A percentile compares a stretch with the other conserved stretches of the same genome.
These are phyloP conservation scores for Talaromyces rugulosus DNA, from an alignment of 2,329 filamentous ascomycete genomes.

Conservation along the genomic window DNA sequence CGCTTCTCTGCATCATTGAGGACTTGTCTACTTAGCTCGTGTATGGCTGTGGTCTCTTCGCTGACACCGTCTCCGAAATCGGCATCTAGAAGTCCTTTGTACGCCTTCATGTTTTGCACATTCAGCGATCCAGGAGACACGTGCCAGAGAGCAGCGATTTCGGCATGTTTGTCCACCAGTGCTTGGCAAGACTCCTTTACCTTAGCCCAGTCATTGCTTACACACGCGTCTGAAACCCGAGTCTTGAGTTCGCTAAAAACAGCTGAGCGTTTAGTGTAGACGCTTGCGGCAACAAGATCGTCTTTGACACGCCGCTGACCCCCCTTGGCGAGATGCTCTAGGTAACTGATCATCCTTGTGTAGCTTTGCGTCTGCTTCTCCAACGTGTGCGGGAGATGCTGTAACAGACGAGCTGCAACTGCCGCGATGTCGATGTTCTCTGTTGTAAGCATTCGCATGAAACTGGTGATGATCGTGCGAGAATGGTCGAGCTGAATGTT, in stretches of 20 bases:
- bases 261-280: constrained; percentile 9
- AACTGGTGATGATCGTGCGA: constrained; percentile 9
- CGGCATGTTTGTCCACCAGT: constrained; percentile 2
- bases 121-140: background rate
- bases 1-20: background rate
- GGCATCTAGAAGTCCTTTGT: background rate
- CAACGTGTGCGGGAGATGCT: constrained; percentile 5
- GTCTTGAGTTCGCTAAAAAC: constrained; percentile 9
- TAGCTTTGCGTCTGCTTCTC: constrained; percentile 7
- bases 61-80: background rate
- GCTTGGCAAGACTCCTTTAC: constrained; percentile 6
- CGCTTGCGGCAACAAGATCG: constrained; percentile 1
- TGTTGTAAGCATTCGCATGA: constrained; percentile 1
- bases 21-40: background rate
- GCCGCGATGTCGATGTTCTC: background rate
- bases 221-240: constrained; percentile 2
- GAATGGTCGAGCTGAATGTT: constrained; percentile 10
- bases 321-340: constrained; percentile 8
- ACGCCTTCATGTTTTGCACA: constrained; percentile 2
- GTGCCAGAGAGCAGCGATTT: constrained; percentile 2
- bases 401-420: constrained; percentile 4
- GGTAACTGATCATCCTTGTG: constrained; percentile 5
- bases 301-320: constrained; percentile 3
- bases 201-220: constrained; percentile 2
- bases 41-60: background rate